phyloP scores from a whole-genome alignment of 2,329 filamentous ascomycete species.

The Paracoccidioides brasiliensis region DNA sequence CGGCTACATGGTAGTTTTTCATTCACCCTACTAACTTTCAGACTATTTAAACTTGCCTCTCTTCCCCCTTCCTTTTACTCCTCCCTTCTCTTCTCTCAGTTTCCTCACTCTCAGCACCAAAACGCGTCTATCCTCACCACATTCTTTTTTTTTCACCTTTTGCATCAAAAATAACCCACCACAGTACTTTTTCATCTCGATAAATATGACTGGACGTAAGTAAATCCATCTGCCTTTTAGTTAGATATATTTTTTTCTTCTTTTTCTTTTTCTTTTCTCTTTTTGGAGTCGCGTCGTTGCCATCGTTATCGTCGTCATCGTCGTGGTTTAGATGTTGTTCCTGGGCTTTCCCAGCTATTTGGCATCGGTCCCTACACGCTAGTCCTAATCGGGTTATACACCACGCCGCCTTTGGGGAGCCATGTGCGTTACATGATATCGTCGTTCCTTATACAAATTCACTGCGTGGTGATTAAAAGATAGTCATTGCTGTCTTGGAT shows the following conservation, averaged over 20 bases:
- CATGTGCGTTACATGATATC: too few species aligned
- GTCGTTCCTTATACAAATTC: too few species aligned
- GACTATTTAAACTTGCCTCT: slow-evolving; percentile 15
- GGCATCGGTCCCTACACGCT: neutral
- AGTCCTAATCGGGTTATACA: neutral
- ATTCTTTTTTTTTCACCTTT: slow-evolving; percentile 6
- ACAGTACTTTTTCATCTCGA: slow-evolving; percentile 5
- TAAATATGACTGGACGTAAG: slow-evolving; percentile 31
- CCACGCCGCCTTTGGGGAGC: neutral
- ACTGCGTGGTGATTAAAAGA: too few species aligned
- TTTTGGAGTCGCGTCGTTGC: neutral
- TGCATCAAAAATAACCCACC: slow-evolving; percentile 9
- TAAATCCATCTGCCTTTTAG: slow-evolving; percentile 11
- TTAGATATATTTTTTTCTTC: neutral
- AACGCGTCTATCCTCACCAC: slow-evolving; percentile 2
- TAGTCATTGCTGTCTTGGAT: too few species aligned
- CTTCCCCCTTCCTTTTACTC: slow-evolving; percentile 9
- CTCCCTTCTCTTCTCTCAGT: slow-evolving; percentile 7
- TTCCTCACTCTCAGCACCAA: neutral
- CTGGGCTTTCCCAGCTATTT: too few species aligned
- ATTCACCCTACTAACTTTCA: slow-evolving; percentile 6
- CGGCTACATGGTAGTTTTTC: slow-evolving; percentile 8
- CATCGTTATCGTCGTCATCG: slow-evolving; percentile 1
- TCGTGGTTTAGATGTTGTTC: too few species aligned
- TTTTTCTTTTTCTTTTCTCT: neutral